phyloP scores from a whole-genome alignment of 331 rosid genomes.

The Quercus tomentella region DNA sequence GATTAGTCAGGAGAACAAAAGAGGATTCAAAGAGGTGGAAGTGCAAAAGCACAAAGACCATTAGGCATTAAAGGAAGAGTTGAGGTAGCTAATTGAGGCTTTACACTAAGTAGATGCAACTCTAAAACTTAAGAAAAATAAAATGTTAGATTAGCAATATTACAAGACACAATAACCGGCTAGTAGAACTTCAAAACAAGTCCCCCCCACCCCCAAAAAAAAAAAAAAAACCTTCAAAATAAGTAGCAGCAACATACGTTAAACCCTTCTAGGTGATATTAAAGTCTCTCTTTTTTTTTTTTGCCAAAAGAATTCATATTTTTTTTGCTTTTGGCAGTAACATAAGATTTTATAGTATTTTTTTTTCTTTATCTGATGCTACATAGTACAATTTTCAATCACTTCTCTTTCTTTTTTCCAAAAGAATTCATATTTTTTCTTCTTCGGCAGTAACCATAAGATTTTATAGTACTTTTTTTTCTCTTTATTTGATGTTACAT shows the following conservation, averaged over 20 bases:
- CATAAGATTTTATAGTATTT: not conserved
- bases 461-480: not conserved
- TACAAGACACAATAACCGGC: not conserved
- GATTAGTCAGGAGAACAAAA: not conserved
- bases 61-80: not conserved
- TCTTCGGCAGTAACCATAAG: not conserved
- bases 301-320: not conserved
- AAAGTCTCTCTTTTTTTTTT: not conserved
- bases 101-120: not conserved
- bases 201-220: fast-evolving
- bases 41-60: not conserved
- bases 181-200: not conserved
- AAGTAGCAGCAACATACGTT: not conserved
- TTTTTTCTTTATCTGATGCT: not conserved
- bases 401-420: not conserved
- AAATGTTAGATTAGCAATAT: not conserved
- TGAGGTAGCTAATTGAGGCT: not conserved
- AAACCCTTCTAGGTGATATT: not conserved
- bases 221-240: not conserved
- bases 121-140: not conserved
- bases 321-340: no score
- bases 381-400: not conserved
- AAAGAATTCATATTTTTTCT: not conserved
- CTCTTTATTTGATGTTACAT: not conserved
- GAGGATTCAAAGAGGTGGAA: not conserved